phyloP scores from a whole-genome alignment of 2,329 filamentous ascomycete genomes.

The Escovopsis sp. region DNA sequence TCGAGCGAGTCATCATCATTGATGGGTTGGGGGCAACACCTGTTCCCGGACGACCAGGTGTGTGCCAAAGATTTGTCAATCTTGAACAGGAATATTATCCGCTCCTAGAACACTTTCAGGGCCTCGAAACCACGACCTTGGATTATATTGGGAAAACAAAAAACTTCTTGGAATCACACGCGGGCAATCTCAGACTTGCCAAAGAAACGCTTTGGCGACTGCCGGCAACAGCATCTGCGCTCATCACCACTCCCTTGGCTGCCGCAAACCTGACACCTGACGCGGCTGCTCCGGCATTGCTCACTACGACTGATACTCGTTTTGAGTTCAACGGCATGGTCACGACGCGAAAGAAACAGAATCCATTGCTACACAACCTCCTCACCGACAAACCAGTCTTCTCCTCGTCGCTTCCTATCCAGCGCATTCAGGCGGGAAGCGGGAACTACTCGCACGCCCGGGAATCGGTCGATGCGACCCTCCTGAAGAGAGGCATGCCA shows the following conservation, averaged over 20 bases:
- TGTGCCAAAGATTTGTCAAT: slow-evolving; percentile 58
- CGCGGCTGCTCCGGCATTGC: slow-evolving; percentile 22
- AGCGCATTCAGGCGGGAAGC: slow-evolving; percentile 35
- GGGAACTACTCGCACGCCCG: slow-evolving; percentile 14
- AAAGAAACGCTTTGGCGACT: slow-evolving; percentile 58
- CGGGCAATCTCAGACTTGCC: slow-evolving; percentile 58
- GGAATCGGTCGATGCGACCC: slow-evolving; percentile 45
- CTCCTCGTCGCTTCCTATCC: slow-evolving; percentile 75
- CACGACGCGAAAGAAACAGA: slow-evolving; percentile 43
- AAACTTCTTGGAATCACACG: slow-evolving; percentile 31
- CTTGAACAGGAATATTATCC: slow-evolving; percentile 74
- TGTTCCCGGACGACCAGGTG: slow-evolving; percentile 28
- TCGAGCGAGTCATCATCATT: slow-evolving; percentile 80
- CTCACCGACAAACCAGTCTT: slow-evolving; percentile 88
- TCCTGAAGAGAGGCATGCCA: slow-evolving; percentile 84
- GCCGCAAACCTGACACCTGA: slow-evolving; percentile 39
- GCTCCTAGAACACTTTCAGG: slow-evolving; percentile 47
- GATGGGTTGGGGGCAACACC: slow-evolving; percentile 81
- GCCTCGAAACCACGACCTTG: slow-evolving; percentile 14
- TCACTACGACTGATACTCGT: slow-evolving; percentile 35
- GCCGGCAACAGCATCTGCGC: slow-evolving; percentile 69
- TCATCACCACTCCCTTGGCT: slow-evolving; percentile 77
- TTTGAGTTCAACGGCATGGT: slow-evolving; percentile 34
- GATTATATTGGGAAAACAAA: slow-evolving; percentile 17
- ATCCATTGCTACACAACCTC: slow-evolving; percentile 88